phyloP scores from a whole-genome alignment of 306 rosid genomes.

The Lotus japonicus region DNA sequence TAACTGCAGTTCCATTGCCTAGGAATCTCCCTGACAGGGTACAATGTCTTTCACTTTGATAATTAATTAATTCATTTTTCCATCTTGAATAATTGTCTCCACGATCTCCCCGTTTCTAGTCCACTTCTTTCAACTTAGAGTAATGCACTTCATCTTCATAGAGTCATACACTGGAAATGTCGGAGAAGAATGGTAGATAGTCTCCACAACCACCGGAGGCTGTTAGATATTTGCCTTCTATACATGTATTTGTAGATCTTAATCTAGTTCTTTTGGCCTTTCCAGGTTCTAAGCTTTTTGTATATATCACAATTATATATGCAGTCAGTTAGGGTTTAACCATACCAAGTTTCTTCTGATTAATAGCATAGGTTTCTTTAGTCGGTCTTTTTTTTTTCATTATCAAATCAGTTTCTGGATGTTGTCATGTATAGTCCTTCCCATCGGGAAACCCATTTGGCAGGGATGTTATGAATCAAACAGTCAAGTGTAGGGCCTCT shows the following conservation, averaged over 20 bases:
- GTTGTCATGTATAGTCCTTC: slow-evolving; percentile 2
- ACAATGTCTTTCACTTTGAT: slow-evolving; percentile 98
- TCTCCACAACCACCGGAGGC: slow-evolving; percentile 55
- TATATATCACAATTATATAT: slow-evolving; percentile 34
- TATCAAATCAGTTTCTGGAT: slow-evolving; percentile 8
- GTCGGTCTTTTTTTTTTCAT: neutral
- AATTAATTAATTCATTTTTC: slow-evolving; percentile 83
- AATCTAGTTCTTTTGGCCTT: slow-evolving; percentile 32
- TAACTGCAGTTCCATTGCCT: slow-evolving; percentile 83
- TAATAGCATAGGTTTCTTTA: slow-evolving; percentile 13
- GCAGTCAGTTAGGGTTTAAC: slow-evolving; percentile 28
- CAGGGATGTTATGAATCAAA: slow-evolving; percentile 12
- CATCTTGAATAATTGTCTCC: slow-evolving; percentile 55
- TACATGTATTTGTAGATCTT: slow-evolving; percentile 37
- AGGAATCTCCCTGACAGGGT: slow-evolving; percentile 96
- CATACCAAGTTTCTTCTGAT: slow-evolving; percentile 28
- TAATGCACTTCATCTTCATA: slow-evolving; percentile 41
- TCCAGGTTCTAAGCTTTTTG: slow-evolving; percentile 37
- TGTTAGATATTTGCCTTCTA: slow-evolving; percentile 50
- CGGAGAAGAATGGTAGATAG: slow-evolving; percentile 62
- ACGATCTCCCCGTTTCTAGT: slow-evolving; percentile 41
- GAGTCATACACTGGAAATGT: slow-evolving; percentile 51
- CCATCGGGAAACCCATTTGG: neutral
- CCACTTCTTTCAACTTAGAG: slow-evolving; percentile 45
- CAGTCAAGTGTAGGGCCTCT: slow-evolving; percentile 1